Evolutionary conservation across 2,329 filamentous ascomycete species (phyloP).

Genomic region (Acarospora socialis): DNA sequence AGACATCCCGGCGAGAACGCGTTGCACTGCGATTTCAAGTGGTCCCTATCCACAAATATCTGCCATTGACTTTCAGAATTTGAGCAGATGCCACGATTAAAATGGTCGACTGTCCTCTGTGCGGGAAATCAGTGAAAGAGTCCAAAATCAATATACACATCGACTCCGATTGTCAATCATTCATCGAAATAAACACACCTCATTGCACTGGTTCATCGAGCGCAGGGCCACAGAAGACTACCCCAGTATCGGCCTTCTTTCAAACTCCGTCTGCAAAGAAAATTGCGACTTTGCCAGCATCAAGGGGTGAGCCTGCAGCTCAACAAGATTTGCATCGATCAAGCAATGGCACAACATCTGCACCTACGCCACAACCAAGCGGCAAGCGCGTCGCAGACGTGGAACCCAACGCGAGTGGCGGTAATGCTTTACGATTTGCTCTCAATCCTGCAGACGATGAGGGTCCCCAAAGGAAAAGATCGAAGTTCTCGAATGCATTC

Average conservation of each 20-base stretch:
- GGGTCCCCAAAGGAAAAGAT: conserved; percentile 44
- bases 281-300: conserved; percentile 20
- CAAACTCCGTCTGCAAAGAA: conserved; percentile 34
- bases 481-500: conserved; percentile 45
- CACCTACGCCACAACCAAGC: too few species aligned
- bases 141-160: conserved; percentile 78
- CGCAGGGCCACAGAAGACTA: conserved; percentile 23
- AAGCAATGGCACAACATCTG: not conserved
- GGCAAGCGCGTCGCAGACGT: not conserved
- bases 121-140: conserved; percentile 56
- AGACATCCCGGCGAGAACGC: too few species aligned
- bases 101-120: conserved; percentile 68
- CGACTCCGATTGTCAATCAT: conserved; percentile 63
- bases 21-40: too few species aligned
- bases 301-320: conserved; percentile 16
- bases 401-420: conserved; percentile 1
- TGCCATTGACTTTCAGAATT: too few species aligned
- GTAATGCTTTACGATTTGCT: too few species aligned
- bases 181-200: conserved; percentile 45
- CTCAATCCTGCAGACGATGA: conserved; percentile 16
- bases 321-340: conserved; percentile 19
- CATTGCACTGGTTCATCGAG: conserved; percentile 20
- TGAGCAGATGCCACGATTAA: conserved; percentile 20
- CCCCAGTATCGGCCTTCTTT: conserved; percentile 39
- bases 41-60: too few species aligned